These are phyloP conservation scores for Amniculicola lignicola DNA, from an alignment of 495 filamentous ascomycete species.

Conservation along the genomic window DNA sequence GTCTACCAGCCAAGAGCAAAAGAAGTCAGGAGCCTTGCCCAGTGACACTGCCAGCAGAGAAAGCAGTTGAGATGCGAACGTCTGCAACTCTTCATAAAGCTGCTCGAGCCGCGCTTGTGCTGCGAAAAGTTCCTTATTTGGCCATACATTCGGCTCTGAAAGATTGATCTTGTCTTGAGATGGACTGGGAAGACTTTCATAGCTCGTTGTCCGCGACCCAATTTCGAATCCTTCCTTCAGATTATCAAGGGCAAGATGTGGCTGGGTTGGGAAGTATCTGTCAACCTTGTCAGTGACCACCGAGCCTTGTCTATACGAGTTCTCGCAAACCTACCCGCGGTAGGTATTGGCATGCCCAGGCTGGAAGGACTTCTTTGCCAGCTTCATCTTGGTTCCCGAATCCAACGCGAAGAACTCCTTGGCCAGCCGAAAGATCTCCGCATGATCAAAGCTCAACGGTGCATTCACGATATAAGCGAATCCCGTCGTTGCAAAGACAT, in stretches of 20 bases:
- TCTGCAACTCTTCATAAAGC: constrained; percentile 46
- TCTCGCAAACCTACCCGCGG: constrained; percentile 33
- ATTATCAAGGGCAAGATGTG: constrained; percentile 38
- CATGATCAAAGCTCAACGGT: constrained; percentile 44
- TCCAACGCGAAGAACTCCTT: constrained; percentile 45
- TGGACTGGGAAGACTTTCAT: not conserved
- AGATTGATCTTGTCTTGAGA: constrained; percentile 40
- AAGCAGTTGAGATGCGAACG: constrained; percentile 43
- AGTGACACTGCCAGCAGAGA: constrained; percentile 45
- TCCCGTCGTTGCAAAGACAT: constrained; percentile 48
- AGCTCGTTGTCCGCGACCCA: constrained; percentile 31
- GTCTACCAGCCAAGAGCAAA: constrained; percentile 42
- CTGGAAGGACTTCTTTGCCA: constrained; percentile 46
- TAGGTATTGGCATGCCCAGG: constrained; percentile 46
- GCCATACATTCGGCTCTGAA: constrained; percentile 48
- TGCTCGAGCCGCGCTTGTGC: constrained; percentile 36
- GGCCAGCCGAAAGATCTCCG: constrained; percentile 45
- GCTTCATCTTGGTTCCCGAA: constrained; percentile 41
- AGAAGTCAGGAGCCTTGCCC: constrained; percentile 42
- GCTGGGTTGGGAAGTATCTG: constrained; percentile 46
- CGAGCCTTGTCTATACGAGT: too few species aligned
- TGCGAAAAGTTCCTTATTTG: constrained; percentile 27
- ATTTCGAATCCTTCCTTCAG: constrained; percentile 52
- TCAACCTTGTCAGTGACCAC: not conserved
- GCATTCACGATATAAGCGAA: constrained; percentile 48